These are phyloP conservation scores for Aspergillus candidus DNA, from an alignment of 2,329 filamentous ascomycete species.

Conservation along the genomic window DNA sequence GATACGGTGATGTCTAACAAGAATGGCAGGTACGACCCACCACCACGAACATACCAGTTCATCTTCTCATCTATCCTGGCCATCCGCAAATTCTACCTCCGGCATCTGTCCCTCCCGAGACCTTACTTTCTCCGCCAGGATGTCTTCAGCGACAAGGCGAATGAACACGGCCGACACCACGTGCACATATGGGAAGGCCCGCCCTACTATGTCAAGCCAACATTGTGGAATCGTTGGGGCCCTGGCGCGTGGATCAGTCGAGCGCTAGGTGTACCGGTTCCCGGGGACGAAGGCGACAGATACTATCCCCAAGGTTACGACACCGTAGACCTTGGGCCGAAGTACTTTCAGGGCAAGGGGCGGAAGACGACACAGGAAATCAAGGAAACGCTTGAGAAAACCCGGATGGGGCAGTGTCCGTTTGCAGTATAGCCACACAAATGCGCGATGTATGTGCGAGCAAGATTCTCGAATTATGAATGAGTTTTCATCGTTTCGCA, in stretches of 20 bases:
- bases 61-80: constrained; percentile 45
- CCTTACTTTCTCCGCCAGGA: constrained; percentile 33
- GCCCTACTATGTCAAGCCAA: constrained; percentile 59
- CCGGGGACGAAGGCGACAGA: constrained; percentile 43
- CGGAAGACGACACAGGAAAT: constrained; percentile 21
- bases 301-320: constrained; percentile 46
- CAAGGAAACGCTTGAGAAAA: constrained; percentile 39
- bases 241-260: constrained; percentile 47
- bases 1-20: neutral
- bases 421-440: constrained; percentile 22
- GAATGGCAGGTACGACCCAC: constrained; percentile 10
- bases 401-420: constrained; percentile 42
- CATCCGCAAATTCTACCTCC: constrained; percentile 50
- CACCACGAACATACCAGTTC: constrained; percentile 1
- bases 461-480: no score
- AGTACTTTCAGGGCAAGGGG: constrained; percentile 48
- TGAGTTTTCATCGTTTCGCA: no score
- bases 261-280: constrained; percentile 40
- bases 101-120: constrained; percentile 57
- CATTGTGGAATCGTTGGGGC: constrained; percentile 57
- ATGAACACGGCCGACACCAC: constrained; percentile 52
- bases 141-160: constrained; percentile 42
- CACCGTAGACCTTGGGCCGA: constrained; percentile 58
- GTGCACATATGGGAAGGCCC: constrained; percentile 50
- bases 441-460: no score